Percentiles rank a stretch among this genome's conserved stretches.
Conservation (phyloP, 2,329 filamentous ascomycete species). For the Beauveria varroae region DNA sequence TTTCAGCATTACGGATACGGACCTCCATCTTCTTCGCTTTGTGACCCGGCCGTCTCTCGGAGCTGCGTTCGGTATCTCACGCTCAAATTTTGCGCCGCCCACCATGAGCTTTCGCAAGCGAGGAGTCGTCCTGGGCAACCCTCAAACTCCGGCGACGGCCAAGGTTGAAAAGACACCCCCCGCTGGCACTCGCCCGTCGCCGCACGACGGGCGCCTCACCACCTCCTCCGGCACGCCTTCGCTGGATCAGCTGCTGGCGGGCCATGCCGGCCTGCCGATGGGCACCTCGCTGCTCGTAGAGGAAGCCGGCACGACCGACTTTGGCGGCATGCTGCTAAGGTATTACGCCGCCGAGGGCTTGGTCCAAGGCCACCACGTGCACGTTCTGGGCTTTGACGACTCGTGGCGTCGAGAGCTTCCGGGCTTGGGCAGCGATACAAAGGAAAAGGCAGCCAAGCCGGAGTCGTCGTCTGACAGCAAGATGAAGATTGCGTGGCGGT, state of each 20-base stretch:
- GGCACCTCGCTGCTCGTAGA: constrained; percentile 76
- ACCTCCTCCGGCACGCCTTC: constrained; percentile 88
- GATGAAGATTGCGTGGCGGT: constrained; percentile 99
- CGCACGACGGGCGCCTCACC: constrained; percentile 76
- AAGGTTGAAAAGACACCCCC: constrained; percentile 31
- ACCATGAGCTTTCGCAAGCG: constrained; percentile 52
- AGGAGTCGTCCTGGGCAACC: constrained; percentile 41
- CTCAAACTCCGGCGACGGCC: constrained; percentile 16
- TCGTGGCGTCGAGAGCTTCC: constrained; percentile 80
- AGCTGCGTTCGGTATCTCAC: too few relatives aligned
- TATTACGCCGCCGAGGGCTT: constrained; percentile 93
- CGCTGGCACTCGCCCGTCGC: constrained; percentile 67
- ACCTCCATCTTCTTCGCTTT: neutral
- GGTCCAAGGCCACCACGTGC: constrained; percentile 81
- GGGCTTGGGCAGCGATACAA: constrained; percentile 46
- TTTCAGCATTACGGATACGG: neutral
- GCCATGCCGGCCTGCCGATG: constrained; percentile 76
- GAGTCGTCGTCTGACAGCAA: constrained; percentile 50
- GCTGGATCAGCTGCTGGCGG: constrained; percentile 75
- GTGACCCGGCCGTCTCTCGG: neutral
- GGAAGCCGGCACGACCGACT: constrained; percentile 91
- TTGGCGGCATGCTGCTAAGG: constrained; percentile 71
- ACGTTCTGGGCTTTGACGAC: constrained; percentile 74
- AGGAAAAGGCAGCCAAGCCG: constrained; percentile 32
- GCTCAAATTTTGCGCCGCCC: neutral